Conservation (phyloP, 306 rosid species). For the Sindora glabra region DNA sequence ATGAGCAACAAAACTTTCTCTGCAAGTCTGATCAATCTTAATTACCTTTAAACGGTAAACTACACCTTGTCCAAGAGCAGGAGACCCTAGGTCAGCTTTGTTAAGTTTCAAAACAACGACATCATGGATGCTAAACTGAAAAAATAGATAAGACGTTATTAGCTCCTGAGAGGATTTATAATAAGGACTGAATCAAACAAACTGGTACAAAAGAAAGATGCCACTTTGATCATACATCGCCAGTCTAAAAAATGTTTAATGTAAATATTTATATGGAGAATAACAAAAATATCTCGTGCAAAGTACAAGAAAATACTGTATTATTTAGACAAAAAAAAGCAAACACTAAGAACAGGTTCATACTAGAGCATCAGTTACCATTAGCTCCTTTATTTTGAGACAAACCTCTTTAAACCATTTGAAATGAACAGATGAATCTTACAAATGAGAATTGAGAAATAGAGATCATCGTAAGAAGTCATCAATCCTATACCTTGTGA, state of each 20-base stretch:
- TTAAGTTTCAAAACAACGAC: slow-evolving; percentile 89
- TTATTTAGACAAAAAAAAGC: background rate
- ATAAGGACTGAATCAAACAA: background rate
- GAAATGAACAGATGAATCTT: slow-evolving; percentile 9
- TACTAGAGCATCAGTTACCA: background rate
- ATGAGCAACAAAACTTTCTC: background rate
- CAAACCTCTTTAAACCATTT: background rate
- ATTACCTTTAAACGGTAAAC: slow-evolving; percentile 87
- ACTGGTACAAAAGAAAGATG: background rate
- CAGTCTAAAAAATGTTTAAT: background rate
- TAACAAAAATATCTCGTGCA: background rate
- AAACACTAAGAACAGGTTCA: background rate
- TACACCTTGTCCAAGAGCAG: slow-evolving; percentile 96
- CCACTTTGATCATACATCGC: background rate
- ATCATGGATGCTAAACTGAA: slow-evolving; percentile 85
- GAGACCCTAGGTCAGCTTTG: slow-evolving; percentile 86
- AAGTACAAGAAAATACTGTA: background rate
- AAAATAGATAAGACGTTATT: slow-evolving; percentile 1
- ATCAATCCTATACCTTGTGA: slow-evolving; percentile 60
- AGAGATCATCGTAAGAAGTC: background rate
- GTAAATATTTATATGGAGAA: background rate
- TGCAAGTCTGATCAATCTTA: background rate
- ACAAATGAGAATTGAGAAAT: background rate
- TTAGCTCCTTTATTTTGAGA: background rate
- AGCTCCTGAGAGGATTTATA: background rate